Conservation (phyloP, 2,329 filamentous ascomycete genomes). For the Trichophyton mentagrophytes region DNA sequence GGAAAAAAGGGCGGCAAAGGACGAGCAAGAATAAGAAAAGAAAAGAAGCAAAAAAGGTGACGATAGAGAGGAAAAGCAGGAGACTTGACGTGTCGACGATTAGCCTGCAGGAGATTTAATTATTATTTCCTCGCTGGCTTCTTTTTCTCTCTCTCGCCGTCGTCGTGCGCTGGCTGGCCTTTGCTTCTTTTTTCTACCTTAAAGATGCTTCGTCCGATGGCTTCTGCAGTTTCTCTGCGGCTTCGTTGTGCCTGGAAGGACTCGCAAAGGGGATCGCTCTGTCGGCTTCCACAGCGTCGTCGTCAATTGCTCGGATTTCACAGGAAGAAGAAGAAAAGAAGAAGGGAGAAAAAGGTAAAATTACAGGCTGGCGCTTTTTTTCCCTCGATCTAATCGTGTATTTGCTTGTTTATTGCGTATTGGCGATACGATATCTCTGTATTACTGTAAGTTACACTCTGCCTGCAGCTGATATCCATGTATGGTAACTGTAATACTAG, state of each 20-base stretch:
- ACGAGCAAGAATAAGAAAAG: background rate
- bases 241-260: no score
- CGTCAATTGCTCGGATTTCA: background rate
- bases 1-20: background rate
- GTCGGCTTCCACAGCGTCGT: no score
- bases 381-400: background rate
- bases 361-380: background rate
- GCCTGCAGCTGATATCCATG: background rate
- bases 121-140: no score
- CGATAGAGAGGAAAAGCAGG: background rate
- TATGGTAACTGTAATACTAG: background rate
- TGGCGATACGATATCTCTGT: background rate
- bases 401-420: background rate
- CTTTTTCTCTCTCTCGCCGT: background rate
- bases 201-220: background rate
- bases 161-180: background rate
- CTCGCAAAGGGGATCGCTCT: no score
- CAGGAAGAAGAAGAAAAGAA: background rate
- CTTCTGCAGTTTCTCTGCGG: no score
- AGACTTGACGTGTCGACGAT: slow-evolving; percentile 2
- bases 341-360: background rate
- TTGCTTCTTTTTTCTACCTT: background rate
- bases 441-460: background rate
- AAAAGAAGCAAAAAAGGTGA: background rate
- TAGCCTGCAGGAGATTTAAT: background rate